Base-by-base conservation (phyloP, 2,329 filamentous ascomycete genomes). In the Verticillium alfalfae region DNA sequence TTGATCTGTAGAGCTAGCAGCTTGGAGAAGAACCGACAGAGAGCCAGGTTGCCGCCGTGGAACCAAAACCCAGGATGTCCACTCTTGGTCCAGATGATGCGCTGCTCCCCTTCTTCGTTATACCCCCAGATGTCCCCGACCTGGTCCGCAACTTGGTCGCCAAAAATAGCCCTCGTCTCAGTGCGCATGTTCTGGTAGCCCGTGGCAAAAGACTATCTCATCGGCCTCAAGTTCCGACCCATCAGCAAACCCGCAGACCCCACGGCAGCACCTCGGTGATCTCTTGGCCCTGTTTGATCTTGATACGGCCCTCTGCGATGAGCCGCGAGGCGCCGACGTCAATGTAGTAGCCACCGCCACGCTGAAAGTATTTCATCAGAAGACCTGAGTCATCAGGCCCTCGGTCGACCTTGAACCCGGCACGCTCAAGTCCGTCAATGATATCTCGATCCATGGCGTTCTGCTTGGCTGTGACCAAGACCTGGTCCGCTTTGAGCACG, bases 361-460 rank as follows among this genome's bases (percentile, higher is more conserved):
- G 71, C 66, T 74, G 73, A 49, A 73, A 73, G 38, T 71, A 70
- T 67, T 71, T 73, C 45, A 69, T 70, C 31, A 85, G 78, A 3
- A 90, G 75, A 16, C 73, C 73, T 0, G 66, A 66, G 39, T 63
- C 77, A 67, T 85, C 79, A 0, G 83, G 80, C 0, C 86, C 86
- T 22, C 71, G 74, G 67, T 90, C 86, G 1, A 86, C 71, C 60
- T 80, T 80, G 78, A 90, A 90, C 0, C 88, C 88, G 0, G 78
- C 86, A 38, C 76, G 79, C 2, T 74, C 72, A 0, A 91, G 77
- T 0, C 79, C 79, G 0, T 71, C 66, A 3, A 82, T 70, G 0
- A 76, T 69, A 1, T 75, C 72, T 39, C 69, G 72, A 67, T 83
- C 80, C n/a, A 68, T 67, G 2, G 72, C 71, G 26, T 68, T 70